Evolutionary conservation across 176 grass and related monocot genomes (phyloP).

Genomic region (Eremochloa ophiuroides): DNA sequence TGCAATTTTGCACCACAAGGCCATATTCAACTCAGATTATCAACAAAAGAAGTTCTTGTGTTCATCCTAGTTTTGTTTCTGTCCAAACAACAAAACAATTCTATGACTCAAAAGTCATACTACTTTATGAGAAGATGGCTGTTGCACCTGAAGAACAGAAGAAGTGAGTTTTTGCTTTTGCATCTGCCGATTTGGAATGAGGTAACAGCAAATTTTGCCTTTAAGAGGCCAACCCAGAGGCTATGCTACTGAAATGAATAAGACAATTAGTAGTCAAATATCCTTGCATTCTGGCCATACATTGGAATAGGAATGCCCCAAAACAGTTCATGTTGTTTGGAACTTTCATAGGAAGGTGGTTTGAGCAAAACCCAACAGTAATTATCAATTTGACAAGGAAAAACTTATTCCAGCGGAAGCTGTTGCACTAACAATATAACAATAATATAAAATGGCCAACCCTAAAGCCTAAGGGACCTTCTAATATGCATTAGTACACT

Average conservation of each 20-base stretch:
- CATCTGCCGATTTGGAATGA: not conserved
- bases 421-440: not conserved
- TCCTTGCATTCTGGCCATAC: not conserved
- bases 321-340: not conserved
- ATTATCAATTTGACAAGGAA: not conserved
- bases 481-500: not conserved
- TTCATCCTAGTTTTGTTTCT: not conserved
- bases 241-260: constrained; percentile 1
- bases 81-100: not conserved
- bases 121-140: not conserved
- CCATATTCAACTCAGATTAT: not conserved
- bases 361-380: not conserved
- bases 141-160: not conserved
- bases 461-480: not conserved
- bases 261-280: not conserved
- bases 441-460: not conserved
- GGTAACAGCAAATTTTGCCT: not conserved
- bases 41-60: not conserved
- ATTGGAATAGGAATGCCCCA: not conserved
- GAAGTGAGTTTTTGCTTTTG: not conserved
- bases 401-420: not conserved
- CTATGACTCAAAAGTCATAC: not conserved
- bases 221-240: not conserved
- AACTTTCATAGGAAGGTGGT: not conserved
- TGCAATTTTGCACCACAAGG: not conserved